A percentile compares a stretch with the other conserved stretches of the same genome.
Conservation (phyloP, 768 basidiomycete genomes). For the Lactifluus echinatus region DNA sequence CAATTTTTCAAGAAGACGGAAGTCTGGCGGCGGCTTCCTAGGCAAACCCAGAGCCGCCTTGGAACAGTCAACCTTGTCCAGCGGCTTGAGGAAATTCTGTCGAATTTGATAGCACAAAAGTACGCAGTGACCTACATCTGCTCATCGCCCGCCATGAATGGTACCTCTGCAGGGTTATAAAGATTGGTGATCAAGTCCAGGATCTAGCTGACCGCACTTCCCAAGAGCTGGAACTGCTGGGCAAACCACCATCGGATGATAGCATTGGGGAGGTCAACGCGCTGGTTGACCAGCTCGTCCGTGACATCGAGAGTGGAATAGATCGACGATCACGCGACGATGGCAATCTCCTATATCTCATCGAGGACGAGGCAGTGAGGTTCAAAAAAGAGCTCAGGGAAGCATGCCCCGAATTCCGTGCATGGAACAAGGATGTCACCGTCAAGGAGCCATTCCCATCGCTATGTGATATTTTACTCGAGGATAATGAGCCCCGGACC, state of each 20-base stretch:
- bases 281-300: conserved; percentile 37
- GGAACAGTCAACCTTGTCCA: not conserved
- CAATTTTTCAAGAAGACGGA: not conserved
- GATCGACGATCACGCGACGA: conserved; percentile 35
- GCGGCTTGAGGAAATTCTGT: conserved; percentile 6
- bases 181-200: conserved; percentile 46
- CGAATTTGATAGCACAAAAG: not conserved
- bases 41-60: not conserved
- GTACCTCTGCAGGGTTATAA: conserved; percentile 39
- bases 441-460: not conserved
- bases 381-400: conserved; percentile 6
- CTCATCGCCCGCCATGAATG: not conserved
- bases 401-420: conserved; percentile 14
- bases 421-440: not conserved
- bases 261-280: conserved; percentile 43
- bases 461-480: not conserved
- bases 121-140: not conserved
- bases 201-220: conserved; percentile 29
- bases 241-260: conserved; percentile 43
- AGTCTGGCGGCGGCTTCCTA: not conserved
- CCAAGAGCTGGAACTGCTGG: conserved; percentile 27
- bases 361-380: not conserved
- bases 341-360: conserved; percentile 21
- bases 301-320: conserved; percentile 35
- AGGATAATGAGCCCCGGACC: not conserved